Conservation (phyloP, 371 early-diverging fungal species). For the Lichtheimia ramosa region DNA sequence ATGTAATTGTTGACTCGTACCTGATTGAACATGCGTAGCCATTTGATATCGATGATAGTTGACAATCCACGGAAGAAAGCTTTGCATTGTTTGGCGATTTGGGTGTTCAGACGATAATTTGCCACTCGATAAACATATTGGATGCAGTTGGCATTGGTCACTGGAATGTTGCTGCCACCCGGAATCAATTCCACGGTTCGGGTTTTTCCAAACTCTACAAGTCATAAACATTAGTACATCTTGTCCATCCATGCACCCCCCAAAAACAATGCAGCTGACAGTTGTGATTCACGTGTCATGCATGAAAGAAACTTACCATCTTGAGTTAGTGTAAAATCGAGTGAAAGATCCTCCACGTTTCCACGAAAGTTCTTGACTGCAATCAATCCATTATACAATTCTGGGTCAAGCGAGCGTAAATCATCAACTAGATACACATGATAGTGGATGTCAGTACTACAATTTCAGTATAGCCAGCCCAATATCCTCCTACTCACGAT, state of each 20-base stretch:
- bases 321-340: constrained; percentile 80
- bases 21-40: constrained; percentile 85
- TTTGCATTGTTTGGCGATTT: constrained; percentile 80
- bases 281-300: neutral
- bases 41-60: constrained; percentile 72
- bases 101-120: constrained; percentile 77
- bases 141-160: constrained; percentile 83
- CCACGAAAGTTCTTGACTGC: constrained; percentile 80
- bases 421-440: constrained; percentile 68
- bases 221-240: neutral
- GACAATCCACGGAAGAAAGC: constrained; percentile 86
- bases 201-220: constrained; percentile 49
- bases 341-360: constrained; percentile 71
- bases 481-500: constrained; percentile 48
- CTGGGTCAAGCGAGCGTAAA: constrained; percentile 84
- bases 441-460: neutral
- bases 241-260: neutral
- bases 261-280: constrained; percentile 1
- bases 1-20: constrained; percentile 6
- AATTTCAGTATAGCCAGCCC: neutral
- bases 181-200: constrained; percentile 75
- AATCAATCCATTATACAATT: constrained; percentile 81
- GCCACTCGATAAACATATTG: constrained; percentile 80
- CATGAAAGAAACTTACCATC: constrained; percentile 38
- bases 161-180: constrained; percentile 71